Conservation (phyloP, 257 asterid species). For the Vinca minor region DNA sequence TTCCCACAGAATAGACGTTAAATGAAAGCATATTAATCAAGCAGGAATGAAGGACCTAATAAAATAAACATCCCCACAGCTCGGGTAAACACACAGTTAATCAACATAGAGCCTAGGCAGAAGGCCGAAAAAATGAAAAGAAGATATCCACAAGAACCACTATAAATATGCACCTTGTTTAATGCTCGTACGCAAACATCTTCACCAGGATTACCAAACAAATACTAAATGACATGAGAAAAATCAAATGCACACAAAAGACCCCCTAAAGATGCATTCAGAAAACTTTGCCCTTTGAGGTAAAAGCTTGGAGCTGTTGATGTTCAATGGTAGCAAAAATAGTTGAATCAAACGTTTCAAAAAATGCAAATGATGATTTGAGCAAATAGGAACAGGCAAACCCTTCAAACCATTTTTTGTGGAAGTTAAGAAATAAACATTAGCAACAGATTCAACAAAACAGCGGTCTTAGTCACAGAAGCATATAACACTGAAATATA, state of each 20-base stretch:
- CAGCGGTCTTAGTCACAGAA: not conserved
- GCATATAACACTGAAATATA: not conserved
- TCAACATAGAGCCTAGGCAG: not conserved
- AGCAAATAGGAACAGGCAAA: not conserved
- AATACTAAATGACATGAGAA: not conserved
- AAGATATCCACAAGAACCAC: not conserved
- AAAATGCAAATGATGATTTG: not conserved
- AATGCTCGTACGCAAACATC: not conserved
- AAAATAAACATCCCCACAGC: not conserved
- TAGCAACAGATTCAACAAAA: not conserved
- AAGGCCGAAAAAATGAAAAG: not conserved
- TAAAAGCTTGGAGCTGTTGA: not conserved
- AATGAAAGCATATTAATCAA: constrained; percentile 22
- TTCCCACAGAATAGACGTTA: constrained; percentile 35
- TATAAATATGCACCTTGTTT: not conserved
- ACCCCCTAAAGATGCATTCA: not conserved
- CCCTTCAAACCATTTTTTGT: too few species aligned
- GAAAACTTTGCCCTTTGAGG: too few species aligned
- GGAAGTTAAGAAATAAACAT: too few species aligned
- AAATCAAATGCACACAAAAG: not conserved
- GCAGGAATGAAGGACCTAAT: constrained; percentile 4
- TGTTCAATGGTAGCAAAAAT: not conserved
- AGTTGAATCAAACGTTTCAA: not conserved
- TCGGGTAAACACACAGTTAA: not conserved
- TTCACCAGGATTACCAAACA: not conserved